Evolutionary conservation across 2,329 filamentous ascomycete genomes (phyloP).

Genomic region (Epichloe baconii): DNA sequence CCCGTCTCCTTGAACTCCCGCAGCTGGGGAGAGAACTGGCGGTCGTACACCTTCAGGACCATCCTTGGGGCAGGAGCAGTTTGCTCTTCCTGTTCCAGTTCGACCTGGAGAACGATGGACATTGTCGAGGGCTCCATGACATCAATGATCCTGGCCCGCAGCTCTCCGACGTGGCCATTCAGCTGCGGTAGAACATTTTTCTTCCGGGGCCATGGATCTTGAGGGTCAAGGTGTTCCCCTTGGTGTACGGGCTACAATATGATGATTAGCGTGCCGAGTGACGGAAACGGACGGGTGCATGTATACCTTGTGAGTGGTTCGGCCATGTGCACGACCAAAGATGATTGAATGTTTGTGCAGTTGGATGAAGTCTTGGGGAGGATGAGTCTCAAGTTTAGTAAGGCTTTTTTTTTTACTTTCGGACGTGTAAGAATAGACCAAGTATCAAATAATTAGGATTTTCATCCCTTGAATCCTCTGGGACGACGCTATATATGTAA

Average conservation of each 20-base stretch:
- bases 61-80: not conserved
- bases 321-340: not conserved
- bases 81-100: not conserved
- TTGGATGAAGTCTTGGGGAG: not conserved
- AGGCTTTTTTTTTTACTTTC: not conserved
- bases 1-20: not conserved
- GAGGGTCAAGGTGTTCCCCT: not conserved
- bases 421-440: not conserved
- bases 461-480: too few relatives aligned
- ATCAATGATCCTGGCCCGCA: not conserved
- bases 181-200: not conserved
- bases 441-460: not conserved
- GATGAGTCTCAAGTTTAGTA: not conserved
- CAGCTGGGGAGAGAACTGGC: not conserved
- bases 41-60: not conserved
- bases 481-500: too few relatives aligned
- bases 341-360: not conserved
- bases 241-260: not conserved
- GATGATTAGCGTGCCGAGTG: not conserved
- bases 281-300: not conserved
- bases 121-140: not conserved
- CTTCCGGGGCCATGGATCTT: not conserved
- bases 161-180: not conserved
- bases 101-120: not conserved
- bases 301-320: not conserved